Conservation (phyloP, 2,329 filamentous ascomycete species). For the Neofusicoccum umdonicola region DNA sequence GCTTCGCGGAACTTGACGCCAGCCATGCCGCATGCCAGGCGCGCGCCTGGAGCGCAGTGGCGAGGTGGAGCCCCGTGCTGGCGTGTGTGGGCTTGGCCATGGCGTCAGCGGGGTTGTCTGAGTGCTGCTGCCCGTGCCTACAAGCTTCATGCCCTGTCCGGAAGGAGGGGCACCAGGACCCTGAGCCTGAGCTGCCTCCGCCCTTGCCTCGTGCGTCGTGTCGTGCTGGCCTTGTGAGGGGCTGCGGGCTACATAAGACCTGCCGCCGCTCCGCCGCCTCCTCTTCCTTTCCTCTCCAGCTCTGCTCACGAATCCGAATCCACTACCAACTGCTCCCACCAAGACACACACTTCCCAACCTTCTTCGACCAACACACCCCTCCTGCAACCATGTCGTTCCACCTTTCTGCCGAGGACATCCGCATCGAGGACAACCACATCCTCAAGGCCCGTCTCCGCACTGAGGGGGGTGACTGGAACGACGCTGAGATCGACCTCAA, state of each 20-base stretch:
- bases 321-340: neutral
- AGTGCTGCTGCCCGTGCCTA: neutral
- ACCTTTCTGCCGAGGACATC: conserved; percentile 47
- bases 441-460: conserved; percentile 45
- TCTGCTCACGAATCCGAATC: neutral
- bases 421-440: conserved; percentile 51
- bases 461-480: conserved; percentile 43
- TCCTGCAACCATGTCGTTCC: conserved; percentile 48
- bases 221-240: neutral
- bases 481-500: conserved; percentile 53
- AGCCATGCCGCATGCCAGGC: neutral
- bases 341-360: conserved; percentile 12
- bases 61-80: conserved; percentile 10
- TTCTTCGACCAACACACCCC: conserved; percentile 11
- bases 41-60: conserved; percentile 1
- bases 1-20: neutral
- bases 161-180: conserved; percentile 10
- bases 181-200: neutral
- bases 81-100: neutral
- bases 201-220: neutral
- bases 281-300: conserved; percentile 1
- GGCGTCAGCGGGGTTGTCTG: conserved; percentile 8
- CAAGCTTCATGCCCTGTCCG: neutral
- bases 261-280: neutral
- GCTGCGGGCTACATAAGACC: neutral